Evolutionary conservation across 2,329 filamentous ascomycete species (phyloP), one percentile per base, ranked within the genome.

Genomic region (Fusarium sp.): DNA sequence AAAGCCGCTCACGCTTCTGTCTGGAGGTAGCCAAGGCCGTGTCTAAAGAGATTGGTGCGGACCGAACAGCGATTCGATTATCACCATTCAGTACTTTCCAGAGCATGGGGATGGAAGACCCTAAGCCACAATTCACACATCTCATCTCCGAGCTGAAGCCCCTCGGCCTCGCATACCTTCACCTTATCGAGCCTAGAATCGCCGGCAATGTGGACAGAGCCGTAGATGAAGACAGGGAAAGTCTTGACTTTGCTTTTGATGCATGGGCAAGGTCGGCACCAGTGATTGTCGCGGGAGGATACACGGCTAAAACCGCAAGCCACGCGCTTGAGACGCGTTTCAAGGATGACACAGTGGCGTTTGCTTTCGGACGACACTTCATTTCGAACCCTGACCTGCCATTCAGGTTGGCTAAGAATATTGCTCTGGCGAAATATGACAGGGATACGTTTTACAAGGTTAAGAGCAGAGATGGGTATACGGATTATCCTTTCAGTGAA

Each of bases 81-180:
- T 86, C 82, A 6, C 90, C 90, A 0, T 91, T 84, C 78, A 86
- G 83, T 51, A 78, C 79, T 0, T 91, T 89, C 79, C 87, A 91
- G 65, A 84, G 83, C 40, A 90, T 92, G 89, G 79, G 81, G 4
- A 90, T 91, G 3, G 83, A 91, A 1, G 55, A 59, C 2, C 89
- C 90, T 0, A 71, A 86, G 9, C 86, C 88, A 1, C 89, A 92
- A 65, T 93, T 92, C 74, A 80, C 79, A 1, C 81, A 92, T 70
- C 75, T 91, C 20, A 81, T 88, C 22, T 73, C 79, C 32, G 80
- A 85, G 54, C 77, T 89, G 30, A 85, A 84, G 57, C 77, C 81
- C 40, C 77, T 91, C 6, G 82, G 84, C 4, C 81, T 92, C 13
- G 85, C 88, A 0, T 92, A 88, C 75, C 75, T 91, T 4, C 89